These are phyloP conservation scores for Saraca asoca DNA, from an alignment of 331 rosid genomes.

Conservation along the genomic window DNA sequence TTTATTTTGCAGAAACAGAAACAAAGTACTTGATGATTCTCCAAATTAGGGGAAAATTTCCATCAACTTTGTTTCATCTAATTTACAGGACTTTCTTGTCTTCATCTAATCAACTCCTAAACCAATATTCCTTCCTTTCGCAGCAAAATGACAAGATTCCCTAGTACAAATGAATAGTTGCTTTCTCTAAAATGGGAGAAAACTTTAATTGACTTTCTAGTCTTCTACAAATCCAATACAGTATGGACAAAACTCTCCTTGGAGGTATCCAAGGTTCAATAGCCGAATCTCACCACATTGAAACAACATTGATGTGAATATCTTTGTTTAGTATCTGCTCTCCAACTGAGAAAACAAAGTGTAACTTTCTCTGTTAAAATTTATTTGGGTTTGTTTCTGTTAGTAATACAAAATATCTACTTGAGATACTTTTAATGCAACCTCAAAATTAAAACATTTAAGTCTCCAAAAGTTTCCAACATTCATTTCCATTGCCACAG, in stretches of 20 bases:
- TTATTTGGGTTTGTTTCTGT: slow-evolving; percentile 1
- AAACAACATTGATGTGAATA: no score
- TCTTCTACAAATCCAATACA: not conserved
- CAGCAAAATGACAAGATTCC: no score
- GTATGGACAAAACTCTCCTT: not conserved
- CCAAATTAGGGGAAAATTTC: no score
- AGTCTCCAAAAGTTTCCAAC: not conserved
- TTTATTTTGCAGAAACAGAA: no score
- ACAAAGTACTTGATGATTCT: no score
- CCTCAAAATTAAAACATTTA: not conserved
- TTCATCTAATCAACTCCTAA: no score
- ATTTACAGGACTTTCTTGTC: not conserved
- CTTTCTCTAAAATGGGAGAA: no score
- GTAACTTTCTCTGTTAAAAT: not conserved
- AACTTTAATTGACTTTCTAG: no score
- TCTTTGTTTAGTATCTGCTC: no score
- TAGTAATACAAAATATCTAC: slow-evolving; percentile 13
- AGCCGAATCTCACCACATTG: no score
- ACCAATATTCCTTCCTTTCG: no score
- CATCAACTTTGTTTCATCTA: not conserved
- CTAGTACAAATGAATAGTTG: no score
- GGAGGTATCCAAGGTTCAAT: not conserved
- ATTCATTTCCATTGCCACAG: slow-evolving; percentile 6
- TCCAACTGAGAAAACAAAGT: not conserved
- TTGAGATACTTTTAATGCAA: not conserved